Evolutionary conservation across 495 filamentous ascomycete species (phyloP), one percentile per base, ranked within the genome.

Genomic region (Penicillium bialowiezense): DNA sequence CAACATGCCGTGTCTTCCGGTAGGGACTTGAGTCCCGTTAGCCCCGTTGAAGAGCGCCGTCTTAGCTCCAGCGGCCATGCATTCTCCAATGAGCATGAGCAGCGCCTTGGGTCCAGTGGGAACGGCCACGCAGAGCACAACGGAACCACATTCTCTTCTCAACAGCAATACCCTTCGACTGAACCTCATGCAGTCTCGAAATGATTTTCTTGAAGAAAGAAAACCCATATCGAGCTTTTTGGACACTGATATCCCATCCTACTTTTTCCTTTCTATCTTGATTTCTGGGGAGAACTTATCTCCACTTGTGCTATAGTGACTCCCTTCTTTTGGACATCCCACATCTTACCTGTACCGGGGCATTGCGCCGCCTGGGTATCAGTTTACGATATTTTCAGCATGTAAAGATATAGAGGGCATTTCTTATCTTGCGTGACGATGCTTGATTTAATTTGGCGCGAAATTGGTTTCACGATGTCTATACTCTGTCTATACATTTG

Each of bases 281-380:
- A 28, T 32, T 10, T 32, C 13, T 48, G 34, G n/a, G 18, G 23
- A 17, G 21, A 13, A 20, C 36, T 18, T 38, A 3, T 36, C 24
- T 31, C 26, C 15, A 21, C 15, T n/a, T 21, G 15, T 48, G 34
- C 15, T 21, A 38, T 48, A 39, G 7, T 26, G 15, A n/a, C 33
- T 39, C 21, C 26, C n/a, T 39, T 39, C 23, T 44, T 44, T 34
- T 48, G 35, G 35, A 40, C 35, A 48, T 48, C 13, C n/a, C 34
- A 32, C 17, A 40, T 32, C 13, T 39, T 39, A 47, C 26, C 24
- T 39, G 18, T 13, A 19, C 7, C 28, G 13, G 3, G 9, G 5
- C 7, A 41, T 29, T 32, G n/a, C 28, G 17, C 8, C 19, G 26
- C 21, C 21, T 18, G 12, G 44, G 23, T 21, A 47, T 12, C 17